Conservation (phyloP, 116 monocot genomes). For the Trichopus zeylanicus region DNA sequence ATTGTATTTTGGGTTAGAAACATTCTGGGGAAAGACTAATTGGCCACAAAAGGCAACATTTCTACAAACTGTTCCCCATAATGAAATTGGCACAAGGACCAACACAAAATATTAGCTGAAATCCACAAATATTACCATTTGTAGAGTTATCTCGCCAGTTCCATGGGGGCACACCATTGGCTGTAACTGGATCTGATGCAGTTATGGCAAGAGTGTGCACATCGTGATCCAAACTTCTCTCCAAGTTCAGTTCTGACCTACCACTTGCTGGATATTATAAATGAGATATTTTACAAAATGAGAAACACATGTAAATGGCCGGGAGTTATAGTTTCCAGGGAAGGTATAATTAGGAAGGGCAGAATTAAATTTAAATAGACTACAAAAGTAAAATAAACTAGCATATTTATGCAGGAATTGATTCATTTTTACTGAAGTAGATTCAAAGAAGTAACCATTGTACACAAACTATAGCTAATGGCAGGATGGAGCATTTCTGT, state of each 20-base stretch:
- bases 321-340: background rate
- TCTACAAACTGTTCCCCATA: background rate
- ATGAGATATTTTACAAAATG: background rate
- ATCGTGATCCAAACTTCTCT: slow-evolving; percentile 68
- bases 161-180: slow-evolving; percentile 80
- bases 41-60: background rate
- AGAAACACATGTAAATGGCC: background rate
- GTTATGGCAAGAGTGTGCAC: slow-evolving; percentile 82
- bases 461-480: too few species aligned
- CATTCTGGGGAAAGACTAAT: too few species aligned
- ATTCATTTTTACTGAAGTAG: too few species aligned
- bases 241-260: slow-evolving; percentile 68
- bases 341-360: too few species aligned
- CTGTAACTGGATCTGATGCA: slow-evolving; percentile 56
- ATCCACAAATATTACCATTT: slow-evolving; percentile 32
- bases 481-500: too few species aligned
- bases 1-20: too few species aligned
- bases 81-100: background rate
- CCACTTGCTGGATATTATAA: slow-evolving; percentile 39
- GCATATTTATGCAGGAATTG: too few species aligned
- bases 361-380: too few species aligned
- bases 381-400: too few species aligned
- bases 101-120: background rate
- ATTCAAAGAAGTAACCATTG: too few species aligned
- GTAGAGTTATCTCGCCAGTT: slow-evolving; percentile 84